Percentiles rank a stretch among this genome's conserved stretches.
Conservation (phyloP, 139 green algal genomes). For the Choricystis sp. region DNA sequence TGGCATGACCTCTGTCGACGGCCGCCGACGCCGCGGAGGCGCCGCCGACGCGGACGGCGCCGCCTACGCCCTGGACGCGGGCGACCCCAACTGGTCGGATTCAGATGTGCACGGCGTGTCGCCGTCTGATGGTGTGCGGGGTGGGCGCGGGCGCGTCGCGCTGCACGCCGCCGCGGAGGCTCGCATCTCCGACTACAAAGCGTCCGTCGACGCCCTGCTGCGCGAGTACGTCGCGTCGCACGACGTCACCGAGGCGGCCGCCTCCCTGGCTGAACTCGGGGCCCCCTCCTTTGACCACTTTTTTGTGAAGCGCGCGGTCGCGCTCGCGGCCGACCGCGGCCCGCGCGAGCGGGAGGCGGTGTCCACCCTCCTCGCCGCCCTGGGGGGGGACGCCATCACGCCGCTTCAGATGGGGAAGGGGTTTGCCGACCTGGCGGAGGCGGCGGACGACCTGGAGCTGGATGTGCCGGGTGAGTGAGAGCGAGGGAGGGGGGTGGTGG, state of each 20-base stretch:
- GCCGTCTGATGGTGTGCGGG: not conserved
- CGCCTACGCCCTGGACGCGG: slow-evolving; percentile 26
- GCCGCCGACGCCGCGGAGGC: too few species aligned
- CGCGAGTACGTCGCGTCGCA: slow-evolving; percentile 70
- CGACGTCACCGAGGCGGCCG: slow-evolving; percentile 39
- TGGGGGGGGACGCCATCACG: slow-evolving; percentile 53
- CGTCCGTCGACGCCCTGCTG: slow-evolving; percentile 8
- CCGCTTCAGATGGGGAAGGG: slow-evolving; percentile 31
- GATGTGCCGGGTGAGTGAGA: slow-evolving; percentile 86
- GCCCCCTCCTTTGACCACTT: slow-evolving; percentile 45
- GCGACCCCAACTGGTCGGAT: slow-evolving; percentile 81
- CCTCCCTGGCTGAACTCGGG: slow-evolving; percentile 44
- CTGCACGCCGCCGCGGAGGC: slow-evolving; percentile 6
- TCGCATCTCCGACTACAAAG: slow-evolving; percentile 19
- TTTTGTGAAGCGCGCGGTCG: slow-evolving; percentile 79
- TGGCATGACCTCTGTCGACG: too few species aligned
- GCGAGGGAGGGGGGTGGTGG: too few species aligned
- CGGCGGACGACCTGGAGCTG: slow-evolving; percentile 63
- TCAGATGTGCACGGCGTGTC: slow-evolving; percentile 36
- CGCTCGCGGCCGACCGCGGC: slow-evolving; percentile 61
- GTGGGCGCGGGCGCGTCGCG: not conserved
- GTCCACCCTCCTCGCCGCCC: slow-evolving; percentile 50
- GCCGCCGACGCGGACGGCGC: not conserved
- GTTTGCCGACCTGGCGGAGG: slow-evolving; percentile 49
- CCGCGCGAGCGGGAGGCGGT: slow-evolving; percentile 86